Base-by-base conservation (phyloP, 2,329 filamentous ascomycete species). In the Hymenoscyphus repandus region DNA sequence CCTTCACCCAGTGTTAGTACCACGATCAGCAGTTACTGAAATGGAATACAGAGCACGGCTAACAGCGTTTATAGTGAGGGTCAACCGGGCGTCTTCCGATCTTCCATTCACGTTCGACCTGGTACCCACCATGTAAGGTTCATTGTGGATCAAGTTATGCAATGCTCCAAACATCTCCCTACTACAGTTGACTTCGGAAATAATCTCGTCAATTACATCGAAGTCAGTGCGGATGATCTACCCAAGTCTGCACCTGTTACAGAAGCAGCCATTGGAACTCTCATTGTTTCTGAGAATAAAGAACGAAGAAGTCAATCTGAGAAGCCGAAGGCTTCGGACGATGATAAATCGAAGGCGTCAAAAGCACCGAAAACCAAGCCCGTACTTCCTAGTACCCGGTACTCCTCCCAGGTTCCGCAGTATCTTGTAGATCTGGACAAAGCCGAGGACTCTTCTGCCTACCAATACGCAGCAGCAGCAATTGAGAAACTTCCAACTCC, bases 121-220 rank as follows among this genome's bases (percentile, higher is more conserved):
- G 93, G 93, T 59, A 99, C 93, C 5, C 92, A 99, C 68, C 93
- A 99, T 73, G 78, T 99, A 64, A 92, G 95, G 65, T 99, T 97
- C 72, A 79, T 99, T 59, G 90, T 96, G 45, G 92, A 97, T 70
- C 88, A 88, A 52, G 85, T 92, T 64, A 96, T 96, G 90, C 82
- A 86, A 66, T 93, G 90, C 12, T 93, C 90, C 13, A 83, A 88
- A 53, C 82, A 87, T 57, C 76, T 96, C 49, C 92, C 93, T 12
- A 97, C 93, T 0, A 95, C 93, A 1, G 93, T 99, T 52, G 93
- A 99, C 68, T 96, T 95, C 68, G 95, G 90, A 58, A 97, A 97
- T 72, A 95, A 96, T 66, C 77, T 99, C 15, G 92, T 99, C 70
- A 99, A 99, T 71, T 99, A 97, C 68, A 89, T 99, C 64, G 93